Evolutionary conservation across 306 rosid genomes (phyloP).

Genomic region (Elaeagnus macrophylla): DNA sequence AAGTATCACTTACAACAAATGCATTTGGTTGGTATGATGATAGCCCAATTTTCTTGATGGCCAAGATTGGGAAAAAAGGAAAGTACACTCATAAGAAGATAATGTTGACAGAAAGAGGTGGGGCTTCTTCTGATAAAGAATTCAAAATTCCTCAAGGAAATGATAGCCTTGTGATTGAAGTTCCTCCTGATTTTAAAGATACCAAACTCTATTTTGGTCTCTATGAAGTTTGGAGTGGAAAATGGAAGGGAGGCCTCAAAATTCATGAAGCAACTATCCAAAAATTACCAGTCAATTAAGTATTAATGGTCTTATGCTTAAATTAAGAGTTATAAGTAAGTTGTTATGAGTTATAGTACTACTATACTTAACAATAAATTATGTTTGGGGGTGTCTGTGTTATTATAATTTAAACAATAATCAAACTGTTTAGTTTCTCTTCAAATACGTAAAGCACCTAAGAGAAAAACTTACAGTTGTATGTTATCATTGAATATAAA

Average conservation of each 20-base stretch:
- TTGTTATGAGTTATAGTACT: no score
- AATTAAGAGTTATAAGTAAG: no score
- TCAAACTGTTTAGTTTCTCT: no score
- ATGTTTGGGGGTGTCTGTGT: no score
- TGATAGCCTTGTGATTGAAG: neutral
- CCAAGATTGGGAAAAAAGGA: constrained; percentile 51
- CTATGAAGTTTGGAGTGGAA: constrained; percentile 86
- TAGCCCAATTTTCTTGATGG: constrained; percentile 52
- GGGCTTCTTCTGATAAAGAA: neutral
- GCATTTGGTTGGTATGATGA: constrained; percentile 68
- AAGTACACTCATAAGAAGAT: neutral
- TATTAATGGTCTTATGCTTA: no score
- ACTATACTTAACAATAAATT: no score
- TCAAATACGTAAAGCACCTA: no score
- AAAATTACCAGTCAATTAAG: neutral
- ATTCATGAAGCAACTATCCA: constrained; percentile 26
- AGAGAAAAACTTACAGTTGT: no score
- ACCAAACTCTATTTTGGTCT: constrained; percentile 43
- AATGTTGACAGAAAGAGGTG: neutral
- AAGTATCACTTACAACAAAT: constrained; percentile 10
- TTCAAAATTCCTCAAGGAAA: neutral
- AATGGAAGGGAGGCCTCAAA: constrained; percentile 77
- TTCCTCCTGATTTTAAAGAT: rapidly evolving
- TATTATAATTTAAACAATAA: no score
- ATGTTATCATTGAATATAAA: no score